These are phyloP conservation scores for Daldinia vernicosa DNA, from an alignment of 495 filamentous ascomycete genomes.

Conservation along the genomic window DNA sequence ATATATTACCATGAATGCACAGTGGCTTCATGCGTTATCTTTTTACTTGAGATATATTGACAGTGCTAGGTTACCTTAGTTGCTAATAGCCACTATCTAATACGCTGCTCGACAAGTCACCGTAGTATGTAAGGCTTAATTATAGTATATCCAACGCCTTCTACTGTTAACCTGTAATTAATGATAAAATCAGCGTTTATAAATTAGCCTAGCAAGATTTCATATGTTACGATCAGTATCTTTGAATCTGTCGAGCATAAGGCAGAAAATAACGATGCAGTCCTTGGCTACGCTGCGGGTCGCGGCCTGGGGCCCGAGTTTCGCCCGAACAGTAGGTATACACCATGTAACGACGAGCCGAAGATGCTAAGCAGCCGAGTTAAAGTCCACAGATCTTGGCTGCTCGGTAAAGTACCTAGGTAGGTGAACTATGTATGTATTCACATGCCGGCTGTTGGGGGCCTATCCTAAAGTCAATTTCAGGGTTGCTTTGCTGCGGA, in stretches of 20 bases:
- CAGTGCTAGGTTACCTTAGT: neutral
- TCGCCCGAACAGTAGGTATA: neutral
- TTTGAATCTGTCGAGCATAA: neutral
- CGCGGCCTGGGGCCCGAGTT: neutral
- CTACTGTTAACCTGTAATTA: too few relatives aligned
- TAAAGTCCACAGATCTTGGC: neutral
- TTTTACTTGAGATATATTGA: neutral
- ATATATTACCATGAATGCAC: neutral
- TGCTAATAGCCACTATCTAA: neutral
- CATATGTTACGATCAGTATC: neutral
- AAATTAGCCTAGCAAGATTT: neutral
- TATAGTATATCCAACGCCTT: too few relatives aligned
- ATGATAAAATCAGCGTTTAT: neutral
- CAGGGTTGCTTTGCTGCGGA: constrained; percentile 3
- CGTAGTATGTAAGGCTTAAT: too few relatives aligned
- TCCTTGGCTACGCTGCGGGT: constrained; percentile 6
- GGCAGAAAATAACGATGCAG: neutral
- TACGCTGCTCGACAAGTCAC: neutral
- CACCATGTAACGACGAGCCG: neutral
- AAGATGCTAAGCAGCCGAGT: neutral
- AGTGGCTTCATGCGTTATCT: neutral
- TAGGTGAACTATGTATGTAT: too few relatives aligned
- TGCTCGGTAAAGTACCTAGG: neutral
- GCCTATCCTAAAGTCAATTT: neutral
- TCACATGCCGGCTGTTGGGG: neutral